These are phyloP conservation scores for Plasmopara halstedii DNA, from an alignment of 352 stramenopile genomes.

Conservation along the genomic window DNA sequence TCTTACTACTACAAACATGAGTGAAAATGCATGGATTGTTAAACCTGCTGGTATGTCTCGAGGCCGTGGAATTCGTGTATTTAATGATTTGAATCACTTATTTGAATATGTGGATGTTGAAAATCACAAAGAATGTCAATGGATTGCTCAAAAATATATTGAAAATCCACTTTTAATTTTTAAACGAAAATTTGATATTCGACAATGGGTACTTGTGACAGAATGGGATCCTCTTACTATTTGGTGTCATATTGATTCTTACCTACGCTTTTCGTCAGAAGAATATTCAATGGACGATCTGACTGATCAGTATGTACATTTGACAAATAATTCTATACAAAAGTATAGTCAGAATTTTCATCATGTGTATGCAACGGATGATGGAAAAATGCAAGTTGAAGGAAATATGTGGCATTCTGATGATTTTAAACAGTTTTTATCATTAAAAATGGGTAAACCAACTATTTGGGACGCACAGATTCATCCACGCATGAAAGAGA, in stretches of 20 bases:
- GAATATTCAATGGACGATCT: constrained; percentile 75
- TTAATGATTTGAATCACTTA: constrained; percentile 74
- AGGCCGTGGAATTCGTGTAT: constrained; percentile 83
- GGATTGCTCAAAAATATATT: constrained; percentile 87
- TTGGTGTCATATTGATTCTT: constrained; percentile 90
- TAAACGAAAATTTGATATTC: constrained; percentile 89
- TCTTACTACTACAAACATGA: constrained; percentile 13
- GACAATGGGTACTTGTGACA: constrained; percentile 90
- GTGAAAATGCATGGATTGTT: constrained; percentile 90
- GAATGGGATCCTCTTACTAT: constrained; percentile 91
- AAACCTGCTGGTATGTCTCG: constrained; percentile 86
- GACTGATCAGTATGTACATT: constrained; percentile 85
- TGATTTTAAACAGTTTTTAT: constrained; percentile 55
- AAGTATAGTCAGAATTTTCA: constrained; percentile 90
- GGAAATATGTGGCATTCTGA: constrained; percentile 79
- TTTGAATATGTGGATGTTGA: constrained; percentile 83
- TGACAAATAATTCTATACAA: constrained; percentile 93
- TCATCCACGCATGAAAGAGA: constrained; percentile 81
- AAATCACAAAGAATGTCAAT: constrained; percentile 80
- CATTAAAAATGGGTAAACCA: constrained; percentile 16
- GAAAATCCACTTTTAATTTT: constrained; percentile 82
- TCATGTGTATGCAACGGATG: constrained; percentile 57
- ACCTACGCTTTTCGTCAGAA: constrained; percentile 87
- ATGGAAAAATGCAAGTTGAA: constrained; percentile 49
- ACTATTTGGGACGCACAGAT: constrained; percentile 44